phyloP scores from a whole-genome alignment of 2,329 filamentous ascomycete genomes.

The Cercospora janseana region DNA sequence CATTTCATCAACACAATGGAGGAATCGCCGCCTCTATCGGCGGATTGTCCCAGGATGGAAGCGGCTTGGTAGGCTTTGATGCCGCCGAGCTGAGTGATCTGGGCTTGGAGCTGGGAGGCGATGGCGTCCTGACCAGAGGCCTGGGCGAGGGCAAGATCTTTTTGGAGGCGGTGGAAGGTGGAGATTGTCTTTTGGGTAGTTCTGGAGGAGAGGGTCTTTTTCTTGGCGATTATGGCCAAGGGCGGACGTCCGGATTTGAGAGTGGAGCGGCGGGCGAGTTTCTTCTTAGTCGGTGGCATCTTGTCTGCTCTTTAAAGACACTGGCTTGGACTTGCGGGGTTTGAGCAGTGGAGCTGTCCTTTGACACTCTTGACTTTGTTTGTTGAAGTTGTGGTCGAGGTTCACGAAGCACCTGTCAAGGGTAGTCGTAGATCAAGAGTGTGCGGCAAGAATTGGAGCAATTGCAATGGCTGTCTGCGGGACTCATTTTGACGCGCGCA shows the following conservation, averaged over 20 bases:
- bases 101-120: conserved; percentile 46
- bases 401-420: not conserved
- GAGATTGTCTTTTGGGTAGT: conserved; percentile 59
- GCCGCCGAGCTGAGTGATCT: conserved; percentile 58
- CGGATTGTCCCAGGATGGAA: conserved; percentile 61
- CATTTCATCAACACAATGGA: conserved; percentile 60
- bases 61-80: conserved; percentile 61
- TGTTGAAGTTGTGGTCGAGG: not conserved
- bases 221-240: conserved; percentile 32
- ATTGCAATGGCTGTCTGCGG: not conserved
- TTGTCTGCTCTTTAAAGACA: not conserved
- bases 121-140: conserved; percentile 42
- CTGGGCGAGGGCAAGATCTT: conserved; percentile 54
- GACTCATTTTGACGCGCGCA: conserved; percentile 2
- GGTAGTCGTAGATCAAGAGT: not conserved
- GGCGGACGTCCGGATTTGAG: conserved; percentile 13
- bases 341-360: not conserved
- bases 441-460: not conserved
- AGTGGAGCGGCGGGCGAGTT: not conserved
- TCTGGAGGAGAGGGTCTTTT: conserved; percentile 52
- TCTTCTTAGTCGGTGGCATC: not conserved
- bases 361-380: not conserved
- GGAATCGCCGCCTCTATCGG: conserved; percentile 62
- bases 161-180: conserved; percentile 59
- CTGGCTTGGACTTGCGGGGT: too few relatives aligned